Base-by-base conservation (phyloP, 2,329 filamentous ascomycete species). In the Hypoxylon sp. region DNA sequence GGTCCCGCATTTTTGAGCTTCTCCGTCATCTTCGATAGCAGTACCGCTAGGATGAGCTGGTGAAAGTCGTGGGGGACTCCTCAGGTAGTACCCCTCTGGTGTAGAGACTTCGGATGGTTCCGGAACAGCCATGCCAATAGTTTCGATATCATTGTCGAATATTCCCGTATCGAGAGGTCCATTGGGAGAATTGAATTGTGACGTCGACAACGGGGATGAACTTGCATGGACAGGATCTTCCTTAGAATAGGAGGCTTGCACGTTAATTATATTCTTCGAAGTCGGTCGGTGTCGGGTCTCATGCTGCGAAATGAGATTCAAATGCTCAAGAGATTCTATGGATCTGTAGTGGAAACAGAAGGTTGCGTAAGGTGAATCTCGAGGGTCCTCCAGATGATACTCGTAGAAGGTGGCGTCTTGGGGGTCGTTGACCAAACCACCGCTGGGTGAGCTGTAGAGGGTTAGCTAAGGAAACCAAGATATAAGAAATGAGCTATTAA, bases 341-440 rank as follows among this genome's bases (percentile, higher is more conserved):
- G 84, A 86, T 31, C 87, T 83, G 69, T 89, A 89, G 66, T 89
- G 85, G 67, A 89, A 87, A 26, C 81, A 81, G 66, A 89, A 89
- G 0, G 81, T 83, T 3, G 83, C 83, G 68, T 83, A 88, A 0
- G 87, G 87, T 1, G 75, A 79, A 47, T 88, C 83, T 59, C 81
- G 85, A 0, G 85, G 76, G 62, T 89, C 87, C 22, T 82, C 73
- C 3, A 89, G 78, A 47, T 81, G 76, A 78, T 84, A 90, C 69
- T 87, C 81, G 71, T 85, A 88, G 74, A 82, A 88, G 10, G 76
- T 81, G 10, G 83, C 80, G 48, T 86, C 81, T 71, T 87, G 80
- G 2, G 86, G 85, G 17, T 80, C 80, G 17, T 87, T 83, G 2
- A 89, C 62, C 5, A 89, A 77, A 13, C 87, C 86, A n/a, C 82